A percentile compares a stretch with the other conserved stretches of the same genome.
Evolutionary conservation across 2,329 filamentous ascomycete species (phyloP).

Genomic region (Scytalidium sp.): DNA sequence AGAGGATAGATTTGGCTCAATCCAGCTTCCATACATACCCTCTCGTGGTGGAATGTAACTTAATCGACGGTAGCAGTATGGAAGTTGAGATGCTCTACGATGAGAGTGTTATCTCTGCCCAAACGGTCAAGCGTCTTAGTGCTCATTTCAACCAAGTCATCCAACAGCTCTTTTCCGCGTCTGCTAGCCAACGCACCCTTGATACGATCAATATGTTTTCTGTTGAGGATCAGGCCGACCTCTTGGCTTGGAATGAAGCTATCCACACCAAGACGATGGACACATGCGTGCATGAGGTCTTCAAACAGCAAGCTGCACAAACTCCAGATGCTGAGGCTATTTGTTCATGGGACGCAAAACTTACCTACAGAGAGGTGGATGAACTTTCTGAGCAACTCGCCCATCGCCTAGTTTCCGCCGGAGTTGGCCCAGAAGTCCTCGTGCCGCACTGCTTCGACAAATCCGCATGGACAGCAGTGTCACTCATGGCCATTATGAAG

Average conservation of each 20-base stretch:
- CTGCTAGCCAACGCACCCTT: too few relatives aligned
- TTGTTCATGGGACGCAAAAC: constrained; percentile 14
- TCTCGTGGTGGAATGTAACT: constrained; percentile 11
- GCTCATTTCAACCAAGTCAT: constrained; percentile 8
- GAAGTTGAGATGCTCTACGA: constrained; percentile 11
- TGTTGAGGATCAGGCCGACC: constrained; percentile 1
- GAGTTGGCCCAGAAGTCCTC: constrained; percentile 6
- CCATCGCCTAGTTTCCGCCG: constrained; percentile 4
- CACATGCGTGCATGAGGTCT: constrained; percentile 11
- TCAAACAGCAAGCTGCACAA: constrained; percentile 8
- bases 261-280: constrained; percentile 8
- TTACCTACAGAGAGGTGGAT: constrained; percentile 15
- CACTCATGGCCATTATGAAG: constrained; percentile 16
- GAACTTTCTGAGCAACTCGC: constrained; percentile 11
- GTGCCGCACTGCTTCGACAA: constrained; percentile 20
- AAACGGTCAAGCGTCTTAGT: constrained; percentile 6
- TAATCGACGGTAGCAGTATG: neutral
- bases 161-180: too few relatives aligned
- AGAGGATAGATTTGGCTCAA: too few relatives aligned
- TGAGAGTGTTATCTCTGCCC: constrained; percentile 3
- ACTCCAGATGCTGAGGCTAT: constrained; percentile 15
- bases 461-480: constrained; percentile 16
- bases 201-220: constrained; percentile 4
- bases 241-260: constrained; percentile 4
- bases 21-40: constrained; percentile 14